Percentiles rank a stretch among this genome's conserved stretches.
phyloP scores from a whole-genome alignment of 805 yeast species.

The Blastobotrys muscicola region DNA sequence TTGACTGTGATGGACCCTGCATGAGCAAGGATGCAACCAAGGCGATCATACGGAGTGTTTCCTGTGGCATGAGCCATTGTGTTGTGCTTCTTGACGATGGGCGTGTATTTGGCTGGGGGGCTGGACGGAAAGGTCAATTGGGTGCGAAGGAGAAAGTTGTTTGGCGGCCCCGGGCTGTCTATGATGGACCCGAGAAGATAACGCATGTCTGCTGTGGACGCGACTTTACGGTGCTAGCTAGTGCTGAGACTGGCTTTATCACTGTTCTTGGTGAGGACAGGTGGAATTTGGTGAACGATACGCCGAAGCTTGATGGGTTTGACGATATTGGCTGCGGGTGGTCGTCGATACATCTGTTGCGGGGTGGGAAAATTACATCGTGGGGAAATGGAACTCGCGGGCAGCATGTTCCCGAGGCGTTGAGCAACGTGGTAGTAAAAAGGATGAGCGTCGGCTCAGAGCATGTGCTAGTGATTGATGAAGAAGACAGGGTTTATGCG shows the following conservation, averaged over 20 bases:
- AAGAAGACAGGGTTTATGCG: slow-evolving; percentile 36
- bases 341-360: slow-evolving; percentile 57
- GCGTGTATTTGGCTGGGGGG: slow-evolving; percentile 57
- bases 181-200: slow-evolving; percentile 4
- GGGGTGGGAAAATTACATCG: slow-evolving; percentile 32
- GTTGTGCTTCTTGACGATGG: slow-evolving; percentile 30
- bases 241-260: slow-evolving; percentile 13
- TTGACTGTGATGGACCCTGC: no score
- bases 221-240: slow-evolving; percentile 42
- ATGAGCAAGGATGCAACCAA: no score
- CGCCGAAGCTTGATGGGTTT: slow-evolving; percentile 4
- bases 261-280: slow-evolving; percentile 31
- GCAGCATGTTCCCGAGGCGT: slow-evolving; percentile 38
- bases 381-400: slow-evolving; percentile 72
- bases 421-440: slow-evolving; percentile 6
- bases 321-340: slow-evolving; percentile 49
- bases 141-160: slow-evolving; percentile 18
- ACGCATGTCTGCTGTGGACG: slow-evolving; percentile 39
- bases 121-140: slow-evolving; percentile 50
- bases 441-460: slow-evolving; percentile 65
- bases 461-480: slow-evolving; percentile 49
- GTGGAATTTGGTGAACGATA: slow-evolving; percentile 4
- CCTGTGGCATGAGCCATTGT: slow-evolving; percentile 27
- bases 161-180: slow-evolving; percentile 3
- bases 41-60: slow-evolving; percentile 8